These are phyloP conservation scores for Termitomyces sp. DNA, from an alignment of 768 basidiomycete genomes.

Conservation along the genomic window DNA sequence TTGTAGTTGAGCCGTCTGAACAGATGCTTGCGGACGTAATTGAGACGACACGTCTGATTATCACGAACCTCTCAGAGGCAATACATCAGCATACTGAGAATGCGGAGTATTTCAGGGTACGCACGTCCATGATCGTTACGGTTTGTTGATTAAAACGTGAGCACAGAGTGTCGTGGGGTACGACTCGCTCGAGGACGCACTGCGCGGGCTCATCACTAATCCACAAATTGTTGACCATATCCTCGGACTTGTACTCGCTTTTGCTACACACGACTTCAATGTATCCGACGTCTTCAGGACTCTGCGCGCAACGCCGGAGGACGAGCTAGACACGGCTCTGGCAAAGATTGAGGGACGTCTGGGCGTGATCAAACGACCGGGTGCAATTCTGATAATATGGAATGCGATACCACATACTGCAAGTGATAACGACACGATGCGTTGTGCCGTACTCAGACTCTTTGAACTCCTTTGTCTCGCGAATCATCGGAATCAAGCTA, in stretches of 20 bases:
- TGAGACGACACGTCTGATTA: conserved; percentile 55
- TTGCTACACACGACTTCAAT: conserved; percentile 63
- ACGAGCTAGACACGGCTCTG: conserved; percentile 37
- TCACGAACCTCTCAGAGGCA: conserved; percentile 61
- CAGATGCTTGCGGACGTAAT: conserved; percentile 31
- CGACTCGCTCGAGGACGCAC: conserved; percentile 53
- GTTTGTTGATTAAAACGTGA: conserved; percentile 1
- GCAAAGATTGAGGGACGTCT: conserved; percentile 37
- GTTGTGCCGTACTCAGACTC: conserved; percentile 52
- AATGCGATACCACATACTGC: conserved; percentile 33
- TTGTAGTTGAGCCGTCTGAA: conserved; percentile 32
- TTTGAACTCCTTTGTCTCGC: conserved; percentile 56
- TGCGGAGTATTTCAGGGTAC: conserved; percentile 60
- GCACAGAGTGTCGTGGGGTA: conserved; percentile 58
- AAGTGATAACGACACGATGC: conserved; percentile 32
- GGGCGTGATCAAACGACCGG: conserved; percentile 50
- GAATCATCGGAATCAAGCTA: conserved; percentile 66
- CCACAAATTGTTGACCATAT: conserved; percentile 44
- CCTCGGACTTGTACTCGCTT: conserved; percentile 61
- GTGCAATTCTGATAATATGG: conserved; percentile 59
- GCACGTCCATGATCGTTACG: conserved; percentile 15
- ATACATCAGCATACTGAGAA: conserved; percentile 53
- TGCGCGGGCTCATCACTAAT: conserved; percentile 46
- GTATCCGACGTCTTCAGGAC: conserved; percentile 49
- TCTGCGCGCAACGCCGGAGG: conserved; percentile 27